Evolutionary conservation across 2,329 filamentous ascomycete genomes (phyloP), one percentile per base, ranked within the genome.

Genomic region (Microthyrium microscopicum): DNA sequence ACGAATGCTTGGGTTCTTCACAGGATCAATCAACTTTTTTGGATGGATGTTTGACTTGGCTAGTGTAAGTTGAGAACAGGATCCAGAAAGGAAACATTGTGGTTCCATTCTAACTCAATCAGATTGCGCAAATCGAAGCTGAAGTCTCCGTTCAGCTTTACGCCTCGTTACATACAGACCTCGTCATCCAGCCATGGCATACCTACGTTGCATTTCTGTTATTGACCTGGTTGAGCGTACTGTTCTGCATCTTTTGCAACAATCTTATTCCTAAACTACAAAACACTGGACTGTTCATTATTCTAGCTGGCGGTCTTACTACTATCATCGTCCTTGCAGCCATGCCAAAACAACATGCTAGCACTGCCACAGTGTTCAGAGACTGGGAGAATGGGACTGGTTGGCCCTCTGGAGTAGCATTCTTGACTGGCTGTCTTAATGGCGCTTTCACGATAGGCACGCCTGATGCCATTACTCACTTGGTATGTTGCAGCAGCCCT

Each of bases 361-460:
- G 44, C 1, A 52, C 48, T 13, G 42, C 41, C 1, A 62, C 61
- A 34, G 60, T 64, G 1, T 64, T 58, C 58, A 47, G 44, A 8
- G 54, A 62, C 4, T 64, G 58, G 53, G 25, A 33, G 31, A 64
- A 65, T 36, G 46, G 54, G 34, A 58, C 61, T 0, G 60, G 61
- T 1, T 64, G 55, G 41, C 42, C 41, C 1, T 57, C 68, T 28
- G 70, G 70, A 12, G 66, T 77, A n/a, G 70, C 71, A 2, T 77
- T 78, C 40, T 54, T 76, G 18, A 56, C 68, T 1, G 73, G 73
- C 13, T 73, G 77, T 49, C 57, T 78, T 17, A 81, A 81, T 43
- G 76, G 73, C 8, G 75, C 75, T 3, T 81, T 70, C 46, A 67
- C 69, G 28, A 68, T 80, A 8, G 77, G 74, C 5, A 29, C 15